These are phyloP conservation scores for Speleostelium caveatum DNA, from an alignment of 78 protist species.

Conservation along the genomic window DNA sequence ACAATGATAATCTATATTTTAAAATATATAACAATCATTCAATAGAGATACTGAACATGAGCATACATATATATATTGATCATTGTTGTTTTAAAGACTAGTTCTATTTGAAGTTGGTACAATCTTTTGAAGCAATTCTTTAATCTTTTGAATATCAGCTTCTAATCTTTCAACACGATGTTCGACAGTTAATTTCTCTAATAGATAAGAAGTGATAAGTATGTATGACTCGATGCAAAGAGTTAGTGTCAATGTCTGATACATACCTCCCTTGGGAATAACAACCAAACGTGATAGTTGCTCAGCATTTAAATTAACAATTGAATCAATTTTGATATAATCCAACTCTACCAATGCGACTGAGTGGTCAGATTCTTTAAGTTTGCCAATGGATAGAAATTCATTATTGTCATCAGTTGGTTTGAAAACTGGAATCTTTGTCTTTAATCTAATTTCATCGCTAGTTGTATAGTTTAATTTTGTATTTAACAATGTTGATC, in stretches of 20 bases:
- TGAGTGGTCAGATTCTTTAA: conserved; percentile 63
- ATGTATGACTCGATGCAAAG: background rate
- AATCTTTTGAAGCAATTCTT: conserved; percentile 9
- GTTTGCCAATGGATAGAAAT: conserved; percentile 45
- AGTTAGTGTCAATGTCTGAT: background rate
- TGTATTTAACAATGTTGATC: too few relatives aligned
- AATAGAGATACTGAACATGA: background rate
- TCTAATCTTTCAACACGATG: conserved; percentile 53
- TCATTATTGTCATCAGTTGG: conserved; percentile 34
- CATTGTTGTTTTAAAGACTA: background rate
- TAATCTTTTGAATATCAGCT: conserved; percentile 17
- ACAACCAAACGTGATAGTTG: conserved; percentile 56
- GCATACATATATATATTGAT: background rate
- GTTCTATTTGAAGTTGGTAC: conserved; percentile 9
- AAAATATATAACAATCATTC: background rate
- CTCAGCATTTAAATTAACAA: conserved; percentile 51
- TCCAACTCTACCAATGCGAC: conserved; percentile 51
- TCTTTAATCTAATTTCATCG: conserved; percentile 58
- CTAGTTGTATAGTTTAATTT: background rate
- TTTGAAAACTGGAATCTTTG: conserved; percentile 61
- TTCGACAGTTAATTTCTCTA: conserved; percentile 48
- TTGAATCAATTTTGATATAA: conserved; percentile 31
- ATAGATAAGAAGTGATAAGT: background rate
- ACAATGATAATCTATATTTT: background rate
- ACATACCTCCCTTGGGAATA: conserved; percentile 63